Evolutionary conservation across 2,329 filamentous ascomycete species (phyloP), one percentile per base, ranked within the genome.

Genomic region (Aureobasidium namibiae): DNA sequence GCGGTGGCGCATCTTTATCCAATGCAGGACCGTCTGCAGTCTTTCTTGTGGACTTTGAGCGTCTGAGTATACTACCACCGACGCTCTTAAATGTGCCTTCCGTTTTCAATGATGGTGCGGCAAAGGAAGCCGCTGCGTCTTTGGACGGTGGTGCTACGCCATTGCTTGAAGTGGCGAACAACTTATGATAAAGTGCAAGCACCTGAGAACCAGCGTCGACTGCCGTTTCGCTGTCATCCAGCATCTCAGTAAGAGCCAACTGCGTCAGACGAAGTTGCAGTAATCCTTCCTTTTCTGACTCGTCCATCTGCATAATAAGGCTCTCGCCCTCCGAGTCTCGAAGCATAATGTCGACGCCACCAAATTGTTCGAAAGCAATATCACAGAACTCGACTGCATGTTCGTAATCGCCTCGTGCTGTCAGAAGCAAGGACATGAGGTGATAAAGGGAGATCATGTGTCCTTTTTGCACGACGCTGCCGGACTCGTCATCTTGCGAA

Each of bases 251-350:
- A 21, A 99, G 80, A 4, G 88, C 82, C 61, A 99, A 78, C 68
- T 97, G 92, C 11, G 92, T 96, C 83, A 97, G 95, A 72, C 95
- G 95, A 62, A 96, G 85, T 72, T 97, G 89, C n/a, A 99, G 75
- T 42, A 99, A 86, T 50, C 84, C 83, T 71, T 92, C 89, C 69
- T 91, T 95, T 69, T 97, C 92, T 26, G 85, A 83, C 60, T 86
- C 83, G 63, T 90, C 87, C 84, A 96, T 89, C 45, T 89, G 84
- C 64, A 92, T 88, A 0, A 95, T 80, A 48, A 89, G 69, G 3
- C 24, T 49, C 4, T 38, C 23, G 33, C 39, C 41, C n/a, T 53
- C 39, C 2, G 38, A 29, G 1, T 44, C 57, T n/a, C 48, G 48
- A 33, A 54, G 52, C 38, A 60, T 41, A 14, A 58, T 41, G 23